Evolutionary conservation across 2,329 filamentous ascomycete genomes (phyloP), one percentile per base, ranked within the genome.

Genomic region (Colletotrichum sansevieriae): DNA sequence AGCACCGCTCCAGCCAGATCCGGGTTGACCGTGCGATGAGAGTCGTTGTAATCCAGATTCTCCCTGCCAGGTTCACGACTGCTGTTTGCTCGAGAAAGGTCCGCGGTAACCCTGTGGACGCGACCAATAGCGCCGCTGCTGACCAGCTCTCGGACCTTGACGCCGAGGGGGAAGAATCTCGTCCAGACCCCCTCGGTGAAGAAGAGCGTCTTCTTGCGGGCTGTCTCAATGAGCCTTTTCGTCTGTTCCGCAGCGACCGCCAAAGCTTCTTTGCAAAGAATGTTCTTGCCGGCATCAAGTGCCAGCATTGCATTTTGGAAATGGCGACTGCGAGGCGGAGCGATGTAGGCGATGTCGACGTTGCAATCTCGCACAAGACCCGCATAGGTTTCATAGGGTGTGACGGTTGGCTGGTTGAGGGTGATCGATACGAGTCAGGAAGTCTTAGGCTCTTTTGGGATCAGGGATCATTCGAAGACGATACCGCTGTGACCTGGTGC

Each of bases 151-250:
- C 92, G 84, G 35, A 94, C 83, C 76, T 92, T 88, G 77, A 93
- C 87, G 74, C 92, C 95, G 9, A 97, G 82, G 1, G 94, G 94
- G 82, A 97, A 96, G 81, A 91, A 96, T 63, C 94, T 85, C 37
- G 93, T 97, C 94, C 94, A 97, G 11, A 97, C 92, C 47, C 93
- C 93, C 80, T 95, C 92, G 91, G 95, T 94, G 70, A 95, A 81
- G 84, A 92, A 91, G 71, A 93, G 76, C 68, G 88, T 87, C 84
- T 93, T 95, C 74, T 88, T 85, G 76, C 83, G 87, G 4, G 94
- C 94, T 67, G 87, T 90, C 69, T 91, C 88, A 55, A 90, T 87
- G n/a, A 97, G 84, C 76, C 89, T 89, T 78, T 87, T 88, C 18
- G 92, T 84, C 80, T 97, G 94, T 7, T 88, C 84, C 1, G 91